Base-by-base conservation (phyloP, 176 grass and related monocot genomes). In the Rhynchospora pubera region DNA sequence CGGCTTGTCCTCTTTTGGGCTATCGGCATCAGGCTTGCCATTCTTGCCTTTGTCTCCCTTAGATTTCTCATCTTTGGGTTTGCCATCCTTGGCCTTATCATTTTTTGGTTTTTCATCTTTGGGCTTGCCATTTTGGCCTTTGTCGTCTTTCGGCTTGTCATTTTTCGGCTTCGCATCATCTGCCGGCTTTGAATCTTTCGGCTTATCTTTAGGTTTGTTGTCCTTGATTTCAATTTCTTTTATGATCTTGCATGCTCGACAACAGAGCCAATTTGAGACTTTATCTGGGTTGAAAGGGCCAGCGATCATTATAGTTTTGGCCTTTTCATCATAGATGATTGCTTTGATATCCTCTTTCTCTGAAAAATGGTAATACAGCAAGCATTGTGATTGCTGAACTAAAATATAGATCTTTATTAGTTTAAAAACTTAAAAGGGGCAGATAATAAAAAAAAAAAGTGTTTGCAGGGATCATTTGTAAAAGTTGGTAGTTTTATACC, bases 251-350 rank as follows among this genome's bases (percentile, higher is more conserved):
- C 90, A 72, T 43, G 94, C 90, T 24, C 57, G 58, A 86, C 76
- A 84, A 16, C 63, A 50, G 22, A 97, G 87, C 79, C 85, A 90
- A 9, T 87, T 85, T 0, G 88, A 83, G 57, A 97, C 71, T 74
- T 85, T 87, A 0, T 94, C 84, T 15, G 65, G 84, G 70, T 97
- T 88, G 71, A 97, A 97, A 9, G 88, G 90, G 39, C 94, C 94
- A 0, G 90, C 81, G 28, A 97, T 83, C 6, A 67, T 87, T 73
- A 97, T 88, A 58, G 84, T 89, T 60, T 83, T 87, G 83, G 4
- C 90, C 91, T 89, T 90, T 53, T 94, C 91, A 68, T 94, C 91
- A 75, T 87, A 97, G 16, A 88, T 50, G 66, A 94, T 90, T 19
- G 58, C 73, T 78, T 85, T 85, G 62, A 97, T 83, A 81, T 65